Base-by-base conservation (phyloP, 1,139 yeast genomes). In the Torulaspora globosa region DNA sequence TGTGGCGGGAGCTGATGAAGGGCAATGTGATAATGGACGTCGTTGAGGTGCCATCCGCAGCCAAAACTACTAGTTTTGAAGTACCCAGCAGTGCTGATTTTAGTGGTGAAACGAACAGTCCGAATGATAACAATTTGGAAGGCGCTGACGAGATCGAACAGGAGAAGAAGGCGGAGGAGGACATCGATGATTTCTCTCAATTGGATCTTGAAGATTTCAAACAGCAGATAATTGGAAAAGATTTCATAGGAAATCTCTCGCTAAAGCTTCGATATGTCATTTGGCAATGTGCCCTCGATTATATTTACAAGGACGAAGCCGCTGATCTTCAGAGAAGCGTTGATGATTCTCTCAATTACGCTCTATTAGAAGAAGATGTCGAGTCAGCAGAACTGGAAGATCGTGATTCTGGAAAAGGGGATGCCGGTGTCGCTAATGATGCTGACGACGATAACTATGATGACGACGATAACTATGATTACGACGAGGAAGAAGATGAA, bases 221-320 rank as follows among this genome's bases (percentile, higher is more conserved):
- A 48, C 68, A 57, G 43, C 68, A 46, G 48, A 57, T 78, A 70
- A 64, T 79, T 71, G 63, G 87, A 75, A 23, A 59, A 54, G 57
- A 72, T 59, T 75, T 82, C 40, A 69, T 80, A 12, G 76, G 76
- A 46, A 70, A 74, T 44, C 66, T 84, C 39, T 82, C 88, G 2
- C 68, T 84, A 43, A 84, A 81, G 52, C 67, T 84, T 30, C 70
- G 92, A 54, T 84, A 83, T 55, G 73, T 84, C 15, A 68, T 84
- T 21, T 84, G 87, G 80, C 90, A 84, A 55, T 80, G 79, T 58
- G 92, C 89, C 5, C 74, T 84, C 12, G 86, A 82, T 58, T 71
- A 67, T 45, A 72, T 70, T 53, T 79, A 71, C 24, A 62, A 59
- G 43, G 51, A 59, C 15, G 65, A 64, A 8, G 50, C 55, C 1